Conservation (phyloP, 140 eudicot genomes). For the Oenanthe javanica region DNA sequence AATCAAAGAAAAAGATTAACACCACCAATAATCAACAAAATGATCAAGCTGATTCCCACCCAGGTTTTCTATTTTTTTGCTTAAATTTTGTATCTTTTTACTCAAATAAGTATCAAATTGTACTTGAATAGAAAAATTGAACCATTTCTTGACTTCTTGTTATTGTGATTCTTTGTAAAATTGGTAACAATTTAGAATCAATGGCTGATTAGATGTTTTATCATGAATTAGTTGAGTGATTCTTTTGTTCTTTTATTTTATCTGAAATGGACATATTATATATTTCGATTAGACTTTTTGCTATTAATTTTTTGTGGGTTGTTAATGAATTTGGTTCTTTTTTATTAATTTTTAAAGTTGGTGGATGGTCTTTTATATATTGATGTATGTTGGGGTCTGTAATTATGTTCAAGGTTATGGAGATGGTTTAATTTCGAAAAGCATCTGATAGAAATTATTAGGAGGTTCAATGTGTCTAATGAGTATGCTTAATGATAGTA, state of each 20-base stretch:
- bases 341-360: background rate
- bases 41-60: conserved; percentile 30
- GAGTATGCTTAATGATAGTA: background rate
- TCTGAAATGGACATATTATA: background rate
- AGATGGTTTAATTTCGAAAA: background rate
- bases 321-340: background rate
- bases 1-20: conserved; percentile 27
- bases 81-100: background rate
- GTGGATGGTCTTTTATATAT: background rate
- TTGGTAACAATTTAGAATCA: background rate
- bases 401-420: background rate
- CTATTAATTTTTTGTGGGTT: background rate
- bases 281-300: background rate
- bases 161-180: background rate
- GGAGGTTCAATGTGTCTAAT: background rate
- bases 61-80: conserved; percentile 24
- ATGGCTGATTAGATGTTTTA: background rate
- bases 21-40: conserved; percentile 14
- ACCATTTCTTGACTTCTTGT: background rate
- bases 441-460: background rate
- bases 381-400: background rate
- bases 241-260: background rate
- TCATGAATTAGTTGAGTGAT: background rate
- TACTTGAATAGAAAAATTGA: background rate
- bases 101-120: background rate